A percentile compares a stretch with the other conserved stretches of the same genome.
phyloP scores from a whole-genome alignment of 208 protist genomes.

The Leishmania lainsoni region DNA sequence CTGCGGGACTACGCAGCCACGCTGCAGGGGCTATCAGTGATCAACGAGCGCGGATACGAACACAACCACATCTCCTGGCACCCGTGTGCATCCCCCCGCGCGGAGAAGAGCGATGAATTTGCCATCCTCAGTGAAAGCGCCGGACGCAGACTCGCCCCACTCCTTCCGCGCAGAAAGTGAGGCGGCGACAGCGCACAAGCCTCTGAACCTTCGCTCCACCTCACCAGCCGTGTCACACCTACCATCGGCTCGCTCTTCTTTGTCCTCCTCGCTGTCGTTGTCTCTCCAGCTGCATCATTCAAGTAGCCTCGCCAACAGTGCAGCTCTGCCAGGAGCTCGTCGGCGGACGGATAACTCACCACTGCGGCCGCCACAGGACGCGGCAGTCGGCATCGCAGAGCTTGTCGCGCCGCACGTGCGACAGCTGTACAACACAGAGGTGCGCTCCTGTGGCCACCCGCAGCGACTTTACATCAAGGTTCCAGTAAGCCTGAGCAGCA shows the following conservation, averaged over 20 bases:
- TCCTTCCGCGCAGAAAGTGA: conserved; percentile 19
- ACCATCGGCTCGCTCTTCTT: not conserved
- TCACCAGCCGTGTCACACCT: conserved; percentile 1
- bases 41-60: not conserved
- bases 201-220: conserved; percentile 17
- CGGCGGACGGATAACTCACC: not conserved
- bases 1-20: not conserved
- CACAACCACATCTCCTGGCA: not conserved
- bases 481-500: not conserved
- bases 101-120: not conserved
- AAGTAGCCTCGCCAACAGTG: not conserved
- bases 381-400: not conserved
- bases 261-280: not conserved
- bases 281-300: conserved; percentile 15
- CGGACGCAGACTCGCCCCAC: conserved; percentile 6
- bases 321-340: not conserved
- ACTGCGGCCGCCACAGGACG: not conserved
- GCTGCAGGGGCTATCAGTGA: not conserved
- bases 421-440: conserved; percentile 20
- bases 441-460: conserved; percentile 26
- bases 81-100: not conserved
- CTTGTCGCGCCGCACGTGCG: not conserved
- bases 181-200: conserved; percentile 7
- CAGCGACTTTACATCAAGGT: conserved; percentile 15
- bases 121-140: not conserved